These are phyloP conservation scores for Diddensiella santjacobensis DNA, from an alignment of 805 yeast species.

Conservation along the genomic window DNA sequence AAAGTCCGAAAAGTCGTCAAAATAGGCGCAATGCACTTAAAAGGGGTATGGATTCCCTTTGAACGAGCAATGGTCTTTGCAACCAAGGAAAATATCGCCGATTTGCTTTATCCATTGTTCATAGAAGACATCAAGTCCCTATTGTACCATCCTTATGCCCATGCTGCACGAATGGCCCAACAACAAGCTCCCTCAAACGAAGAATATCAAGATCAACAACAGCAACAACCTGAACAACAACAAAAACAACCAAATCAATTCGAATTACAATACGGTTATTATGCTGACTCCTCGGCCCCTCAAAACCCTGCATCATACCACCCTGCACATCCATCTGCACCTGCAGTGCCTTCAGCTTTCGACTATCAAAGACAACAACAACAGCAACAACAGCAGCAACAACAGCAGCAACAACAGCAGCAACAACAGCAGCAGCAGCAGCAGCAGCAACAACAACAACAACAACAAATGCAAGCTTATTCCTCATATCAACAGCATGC, in stretches of 20 bases:
- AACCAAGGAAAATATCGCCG: conserved; percentile 69
- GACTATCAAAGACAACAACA: not conserved
- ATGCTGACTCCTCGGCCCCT: not conserved
- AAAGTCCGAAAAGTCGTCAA: conserved; percentile 76
- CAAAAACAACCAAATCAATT: not conserved
- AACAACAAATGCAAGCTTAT: not conserved
- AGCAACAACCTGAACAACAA: not conserved
- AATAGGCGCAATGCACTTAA: conserved; percentile 81
- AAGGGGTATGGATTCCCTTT: conserved; percentile 89
- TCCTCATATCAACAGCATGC: too few relatives aligned
- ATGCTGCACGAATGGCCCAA: conserved; percentile 4
- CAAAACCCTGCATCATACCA: not conserved
- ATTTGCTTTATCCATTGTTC: conserved; percentile 61
- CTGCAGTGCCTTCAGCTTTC: not conserved
- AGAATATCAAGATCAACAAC: not conserved
- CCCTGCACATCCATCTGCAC: not conserved
- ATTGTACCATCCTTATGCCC: conserved; percentile 31
- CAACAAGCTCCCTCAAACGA: conserved; percentile 6
- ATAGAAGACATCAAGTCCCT: conserved; percentile 64
- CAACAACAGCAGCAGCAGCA: conserved; percentile 7
- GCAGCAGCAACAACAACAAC: conserved; percentile 6
- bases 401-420: conserved; percentile 5
- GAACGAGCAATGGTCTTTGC: conserved; percentile 81
- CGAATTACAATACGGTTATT: not conserved
- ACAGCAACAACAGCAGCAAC: not conserved